Evolutionary conservation across 805 yeast species (phyloP).

Genomic region (Komagataella pseudopastoris): DNA sequence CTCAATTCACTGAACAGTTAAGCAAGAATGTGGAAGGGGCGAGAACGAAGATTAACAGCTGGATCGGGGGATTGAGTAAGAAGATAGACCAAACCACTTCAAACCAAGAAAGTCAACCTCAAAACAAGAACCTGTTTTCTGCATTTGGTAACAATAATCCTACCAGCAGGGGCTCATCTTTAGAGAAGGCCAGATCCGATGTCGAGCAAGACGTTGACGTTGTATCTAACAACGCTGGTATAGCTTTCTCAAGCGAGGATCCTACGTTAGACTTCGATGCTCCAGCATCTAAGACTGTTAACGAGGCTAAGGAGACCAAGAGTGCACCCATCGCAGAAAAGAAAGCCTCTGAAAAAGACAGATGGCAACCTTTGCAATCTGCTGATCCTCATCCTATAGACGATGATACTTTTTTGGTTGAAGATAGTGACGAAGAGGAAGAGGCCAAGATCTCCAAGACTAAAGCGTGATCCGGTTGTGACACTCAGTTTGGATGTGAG

Average conservation of each 20-base stretch:
- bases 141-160: conserved; percentile 13
- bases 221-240: background rate
- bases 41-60: conserved; percentile 55
- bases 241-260: background rate
- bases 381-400: conserved; percentile 25
- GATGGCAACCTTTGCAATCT: conserved; percentile 29
- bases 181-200: conserved; percentile 44
- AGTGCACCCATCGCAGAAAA: conserved; percentile 5
- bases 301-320: conserved; percentile 7
- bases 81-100: conserved; percentile 16
- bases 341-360: conserved; percentile 7
- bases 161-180: conserved; percentile 13
- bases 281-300: background rate
- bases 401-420: conserved; percentile 36
- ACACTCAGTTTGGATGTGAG: background rate
- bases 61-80: conserved; percentile 63
- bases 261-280: conserved; percentile 1
- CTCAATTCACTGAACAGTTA: conserved; percentile 53
- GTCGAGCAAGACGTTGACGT: conserved; percentile 20
- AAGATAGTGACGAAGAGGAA: conserved; percentile 33
- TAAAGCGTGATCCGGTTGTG: conserved; percentile 1
- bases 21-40: conserved; percentile 75
- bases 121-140: conserved; percentile 10
- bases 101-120: conserved; percentile 13
- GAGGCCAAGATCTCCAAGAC: conserved; percentile 10